Percentiles rank a stretch among this genome's conserved stretches.
phyloP scores from a whole-genome alignment of 1,139 yeast genomes.

The Pichia sorboxylosa region DNA sequence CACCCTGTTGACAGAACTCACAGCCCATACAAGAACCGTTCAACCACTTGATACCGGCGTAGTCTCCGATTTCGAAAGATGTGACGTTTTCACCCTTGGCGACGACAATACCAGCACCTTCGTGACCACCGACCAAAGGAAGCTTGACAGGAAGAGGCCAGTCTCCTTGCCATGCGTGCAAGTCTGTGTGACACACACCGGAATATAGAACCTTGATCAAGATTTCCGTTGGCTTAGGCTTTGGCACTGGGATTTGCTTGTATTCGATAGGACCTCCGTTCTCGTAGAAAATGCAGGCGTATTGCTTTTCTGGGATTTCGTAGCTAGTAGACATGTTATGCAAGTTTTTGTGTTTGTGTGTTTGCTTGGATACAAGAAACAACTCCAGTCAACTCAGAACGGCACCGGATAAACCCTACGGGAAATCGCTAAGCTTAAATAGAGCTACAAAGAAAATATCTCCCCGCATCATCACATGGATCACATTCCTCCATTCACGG shows the following conservation, averaged over 20 bases:
- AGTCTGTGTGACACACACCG: slow-evolving; percentile 72
- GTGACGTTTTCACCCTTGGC: slow-evolving; percentile 53
- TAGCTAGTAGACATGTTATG: slow-evolving; percentile 5
- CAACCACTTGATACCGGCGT: slow-evolving; percentile 67
- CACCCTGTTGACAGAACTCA: slow-evolving; percentile 53
- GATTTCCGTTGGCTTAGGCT: slow-evolving; percentile 55
- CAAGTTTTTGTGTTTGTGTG: not conserved
- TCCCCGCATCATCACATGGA: no score
- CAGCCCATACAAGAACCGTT: slow-evolving; percentile 62
- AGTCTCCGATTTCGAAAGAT: slow-evolving; percentile 59
- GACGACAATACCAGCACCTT: slow-evolving; percentile 74
- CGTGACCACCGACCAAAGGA: slow-evolving; percentile 74
- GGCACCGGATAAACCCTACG: no score
- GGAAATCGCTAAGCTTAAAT: no score
- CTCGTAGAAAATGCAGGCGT: slow-evolving; percentile 35
- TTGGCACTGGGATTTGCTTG: slow-evolving; percentile 56
- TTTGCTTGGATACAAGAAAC: no score
- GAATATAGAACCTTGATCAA: slow-evolving; percentile 58
- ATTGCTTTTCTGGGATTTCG: slow-evolving; percentile 31
- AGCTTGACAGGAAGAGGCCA: slow-evolving; percentile 58
- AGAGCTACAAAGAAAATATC: no score
- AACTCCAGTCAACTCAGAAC: no score
- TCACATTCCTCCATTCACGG: no score
- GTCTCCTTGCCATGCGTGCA: slow-evolving; percentile 74
- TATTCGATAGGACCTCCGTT: slow-evolving; percentile 39